Percentiles rank a stretch among this genome's conserved stretches.
These are phyloP conservation scores for Purshia tridentata DNA, from an alignment of 306 rosid species.

Conservation along the genomic window DNA sequence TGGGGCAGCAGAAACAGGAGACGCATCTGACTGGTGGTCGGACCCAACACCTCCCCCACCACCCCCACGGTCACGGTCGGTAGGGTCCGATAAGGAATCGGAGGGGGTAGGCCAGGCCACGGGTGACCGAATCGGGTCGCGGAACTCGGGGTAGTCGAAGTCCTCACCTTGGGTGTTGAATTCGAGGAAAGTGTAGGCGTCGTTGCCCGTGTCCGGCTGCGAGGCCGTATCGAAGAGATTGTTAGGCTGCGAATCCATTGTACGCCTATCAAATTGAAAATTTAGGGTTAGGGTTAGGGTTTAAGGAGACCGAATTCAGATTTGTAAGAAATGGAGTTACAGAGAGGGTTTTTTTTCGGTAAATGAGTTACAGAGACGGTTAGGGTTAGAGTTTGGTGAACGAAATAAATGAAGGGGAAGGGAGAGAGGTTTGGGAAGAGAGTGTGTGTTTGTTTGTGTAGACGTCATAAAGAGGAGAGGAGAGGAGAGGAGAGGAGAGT, in stretches of 20 bases:
- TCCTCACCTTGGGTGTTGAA: conserved; percentile 98
- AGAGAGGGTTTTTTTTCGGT: conserved; percentile 38
- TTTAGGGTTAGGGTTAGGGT: conserved; percentile 32
- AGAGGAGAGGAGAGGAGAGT: background rate
- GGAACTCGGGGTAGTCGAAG: conserved; percentile 92
- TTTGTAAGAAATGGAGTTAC: background rate
- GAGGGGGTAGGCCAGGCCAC: conserved; percentile 97
- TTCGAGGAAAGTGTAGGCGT: conserved; percentile 97
- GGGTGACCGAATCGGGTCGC: conserved; percentile 88
- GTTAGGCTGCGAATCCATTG: conserved; percentile 86
- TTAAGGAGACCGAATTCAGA: conserved; percentile 18
- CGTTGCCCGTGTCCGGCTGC: conserved; percentile 93
- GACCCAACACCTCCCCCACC: conserved; percentile 40
- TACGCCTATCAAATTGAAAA: background rate
- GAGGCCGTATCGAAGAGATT: conserved; percentile 91
- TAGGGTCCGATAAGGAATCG: conserved; percentile 72
- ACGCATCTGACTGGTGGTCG: conserved; percentile 89
- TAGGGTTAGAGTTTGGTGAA: conserved; percentile 69
- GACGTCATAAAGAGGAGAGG: background rate
- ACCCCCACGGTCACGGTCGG: conserved; percentile 58
- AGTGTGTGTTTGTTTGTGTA: conserved; percentile 16
- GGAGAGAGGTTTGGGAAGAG: conserved; percentile 21
- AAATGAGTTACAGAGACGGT: conserved; percentile 18
- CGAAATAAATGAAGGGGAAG: conserved; percentile 14
- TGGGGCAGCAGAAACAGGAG: conserved; percentile 75